phyloP scores from a whole-genome alignment of 164 flowering plant genomes.

The Platanus orientalis region DNA sequence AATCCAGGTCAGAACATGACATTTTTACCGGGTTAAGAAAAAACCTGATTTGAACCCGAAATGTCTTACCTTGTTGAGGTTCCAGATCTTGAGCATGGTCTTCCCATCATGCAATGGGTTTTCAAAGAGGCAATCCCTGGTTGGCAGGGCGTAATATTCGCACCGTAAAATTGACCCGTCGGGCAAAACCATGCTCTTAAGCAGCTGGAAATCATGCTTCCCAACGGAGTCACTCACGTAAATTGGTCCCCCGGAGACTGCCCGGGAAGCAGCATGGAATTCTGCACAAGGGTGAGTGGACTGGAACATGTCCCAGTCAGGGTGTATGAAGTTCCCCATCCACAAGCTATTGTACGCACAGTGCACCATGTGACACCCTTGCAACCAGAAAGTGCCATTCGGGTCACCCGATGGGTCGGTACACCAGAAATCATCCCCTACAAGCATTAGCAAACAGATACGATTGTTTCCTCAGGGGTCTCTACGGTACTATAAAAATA shows the following conservation, averaged over 20 bases:
- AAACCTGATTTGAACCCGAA: too few relatives aligned
- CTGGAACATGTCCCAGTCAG: conserved; percentile 89
- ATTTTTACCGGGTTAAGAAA: too few relatives aligned
- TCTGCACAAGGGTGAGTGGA: conserved; percentile 70
- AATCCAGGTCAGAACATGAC: too few relatives aligned
- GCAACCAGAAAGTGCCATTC: conserved; percentile 77
- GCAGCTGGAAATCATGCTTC: conserved; percentile 27
- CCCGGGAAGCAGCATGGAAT: conserved; percentile 77
- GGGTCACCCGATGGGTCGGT: conserved; percentile 71
- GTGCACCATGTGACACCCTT: conserved; percentile 83
- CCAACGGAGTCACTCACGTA: conserved; percentile 45
- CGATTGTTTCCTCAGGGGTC: too few relatives aligned
- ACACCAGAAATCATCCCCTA: conserved; percentile 84
- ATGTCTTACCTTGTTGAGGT: conserved; percentile 35
- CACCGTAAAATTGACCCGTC: conserved; percentile 35
- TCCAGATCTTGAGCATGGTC: conserved; percentile 52
- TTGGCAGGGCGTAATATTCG: conserved; percentile 29
- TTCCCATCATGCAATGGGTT: conserved; percentile 39
- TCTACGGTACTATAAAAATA: too few relatives aligned
- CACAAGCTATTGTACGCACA: conserved; percentile 81
- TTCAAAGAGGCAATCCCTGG: conserved; percentile 37
- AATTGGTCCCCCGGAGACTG: conserved; percentile 81
- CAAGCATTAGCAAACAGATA: neutral
- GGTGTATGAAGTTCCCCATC: conserved; percentile 84
- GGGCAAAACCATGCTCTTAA: conserved; percentile 31